Evolutionary conservation across 2,329 filamentous ascomycete species (phyloP).

Genomic region (Pseudopithomyces chartarum): DNA sequence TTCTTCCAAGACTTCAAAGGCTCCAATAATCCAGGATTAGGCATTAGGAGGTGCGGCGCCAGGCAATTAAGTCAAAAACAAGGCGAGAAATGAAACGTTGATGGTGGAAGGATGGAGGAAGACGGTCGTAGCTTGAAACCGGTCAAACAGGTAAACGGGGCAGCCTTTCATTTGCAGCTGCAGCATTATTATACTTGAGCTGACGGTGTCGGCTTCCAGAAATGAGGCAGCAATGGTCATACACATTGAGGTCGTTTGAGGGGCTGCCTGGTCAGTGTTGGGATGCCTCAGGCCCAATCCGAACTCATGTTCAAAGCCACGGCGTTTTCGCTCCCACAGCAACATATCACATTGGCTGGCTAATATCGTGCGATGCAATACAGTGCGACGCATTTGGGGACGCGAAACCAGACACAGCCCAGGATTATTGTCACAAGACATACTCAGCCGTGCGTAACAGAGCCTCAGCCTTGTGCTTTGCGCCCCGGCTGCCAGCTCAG

Average conservation of each 20-base stretch:
- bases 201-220: not conserved
- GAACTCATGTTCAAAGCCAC: not conserved
- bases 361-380: not conserved
- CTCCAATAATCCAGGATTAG: not conserved
- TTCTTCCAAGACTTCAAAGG: not conserved
- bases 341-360: not conserved
- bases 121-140: not conserved
- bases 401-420: not conserved
- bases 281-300: slow-evolving; percentile 8
- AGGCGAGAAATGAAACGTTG: not conserved
- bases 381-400: slow-evolving; percentile 2
- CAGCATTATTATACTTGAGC: not conserved
- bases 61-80: not conserved
- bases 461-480: slow-evolving; percentile 2
- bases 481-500: not conserved
- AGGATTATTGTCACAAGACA: slow-evolving; percentile 1
- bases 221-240: not conserved
- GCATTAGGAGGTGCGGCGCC: not conserved
- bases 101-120: not conserved
- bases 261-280: slow-evolving; percentile 3
- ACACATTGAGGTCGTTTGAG: not conserved
- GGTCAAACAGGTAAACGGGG: not conserved
- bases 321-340: not conserved
- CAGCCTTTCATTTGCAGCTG: not conserved
- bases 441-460: not conserved